A percentile compares a stretch with the other conserved stretches of the same genome.
Conservation (phyloP, 2,329 filamentous ascomycete genomes). For the Lecanicillium sp. region DNA sequence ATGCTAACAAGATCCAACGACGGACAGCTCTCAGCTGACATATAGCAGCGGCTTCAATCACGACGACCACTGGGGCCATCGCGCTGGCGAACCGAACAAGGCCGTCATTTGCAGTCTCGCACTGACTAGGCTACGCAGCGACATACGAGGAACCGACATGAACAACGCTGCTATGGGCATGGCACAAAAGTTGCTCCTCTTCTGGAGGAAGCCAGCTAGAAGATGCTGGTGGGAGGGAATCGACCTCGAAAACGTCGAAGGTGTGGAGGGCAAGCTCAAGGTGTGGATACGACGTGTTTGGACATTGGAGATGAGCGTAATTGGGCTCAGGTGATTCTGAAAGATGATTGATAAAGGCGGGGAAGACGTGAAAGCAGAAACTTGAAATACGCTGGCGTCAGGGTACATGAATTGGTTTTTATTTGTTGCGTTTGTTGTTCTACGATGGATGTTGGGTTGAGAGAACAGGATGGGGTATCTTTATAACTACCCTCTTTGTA, state of each 20-base stretch:
- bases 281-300: conserved; percentile 98
- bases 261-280: conserved; percentile 85
- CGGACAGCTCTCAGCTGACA: conserved; percentile 11
- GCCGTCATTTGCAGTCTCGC: conserved; percentile 96
- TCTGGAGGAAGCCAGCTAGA: conserved; percentile 94
- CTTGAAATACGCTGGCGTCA: conserved; percentile 8
- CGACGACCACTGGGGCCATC: conserved; percentile 90
- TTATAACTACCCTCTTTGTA: background rate
- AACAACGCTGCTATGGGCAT: conserved; percentile 81
- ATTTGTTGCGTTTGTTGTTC: background rate
- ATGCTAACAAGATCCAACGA: background rate
- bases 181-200: conserved; percentile 94
- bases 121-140: conserved; percentile 83
- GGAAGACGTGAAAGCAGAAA: conserved; percentile 1
- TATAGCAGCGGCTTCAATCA: conserved; percentile 80
- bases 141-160: conserved; percentile 73
- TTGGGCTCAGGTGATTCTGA: conserved; percentile 71
- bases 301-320: conserved; percentile 97
- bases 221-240: conserved; percentile 99
- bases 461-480: background rate
- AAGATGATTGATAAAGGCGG: too few species aligned
- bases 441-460: background rate
- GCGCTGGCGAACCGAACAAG: conserved; percentile 96
- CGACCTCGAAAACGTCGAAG: conserved; percentile 80
- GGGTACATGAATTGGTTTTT: conserved; percentile 6